A percentile compares a stretch with the other conserved stretches of the same genome.
Evolutionary conservation across 1,284 basidiomycete species (phyloP).

Genomic region (Neonothopanus nambi): DNA sequence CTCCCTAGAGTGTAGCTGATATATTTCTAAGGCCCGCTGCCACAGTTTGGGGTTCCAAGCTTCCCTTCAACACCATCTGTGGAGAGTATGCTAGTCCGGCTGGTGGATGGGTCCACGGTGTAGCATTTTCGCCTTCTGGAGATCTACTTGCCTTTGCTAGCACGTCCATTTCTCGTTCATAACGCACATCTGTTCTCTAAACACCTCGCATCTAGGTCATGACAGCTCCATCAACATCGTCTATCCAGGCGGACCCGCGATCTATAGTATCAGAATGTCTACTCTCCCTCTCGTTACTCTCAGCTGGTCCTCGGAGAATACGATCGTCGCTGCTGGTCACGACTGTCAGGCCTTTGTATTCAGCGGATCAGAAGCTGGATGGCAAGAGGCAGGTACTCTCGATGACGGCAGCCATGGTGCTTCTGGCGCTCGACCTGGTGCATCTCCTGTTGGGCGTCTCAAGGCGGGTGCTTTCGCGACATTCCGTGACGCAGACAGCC

Average conservation of each 20-base stretch:
- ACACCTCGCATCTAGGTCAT: constrained; percentile 57
- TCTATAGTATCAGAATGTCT: constrained; percentile 74
- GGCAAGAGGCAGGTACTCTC: constrained; percentile 78
- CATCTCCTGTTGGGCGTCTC: constrained; percentile 72
- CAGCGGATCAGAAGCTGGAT: constrained; percentile 69
- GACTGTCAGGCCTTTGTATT: constrained; percentile 96
- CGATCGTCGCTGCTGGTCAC: constrained; percentile 91
- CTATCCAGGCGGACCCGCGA: constrained; percentile 75
- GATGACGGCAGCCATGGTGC: constrained; percentile 72
- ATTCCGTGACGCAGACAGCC: constrained; percentile 91
- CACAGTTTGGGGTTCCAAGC: constrained; percentile 94
- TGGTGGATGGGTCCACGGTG: constrained; percentile 96
- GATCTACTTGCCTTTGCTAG: constrained; percentile 91
- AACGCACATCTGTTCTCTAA: constrained; percentile 7
- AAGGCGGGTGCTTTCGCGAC: constrained; percentile 95
- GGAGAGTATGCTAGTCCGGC: constrained; percentile 89
- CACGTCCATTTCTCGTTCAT: constrained; percentile 30
- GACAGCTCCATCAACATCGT: constrained; percentile 90
- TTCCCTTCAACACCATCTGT: constrained; percentile 97
- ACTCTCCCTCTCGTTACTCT: constrained; percentile 83
- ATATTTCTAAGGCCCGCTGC: constrained; percentile 68
- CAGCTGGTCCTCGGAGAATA: constrained; percentile 81
- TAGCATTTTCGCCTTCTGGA: constrained; percentile 95
- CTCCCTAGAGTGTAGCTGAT: background rate
- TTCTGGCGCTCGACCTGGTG: constrained; percentile 44